phyloP scores from a whole-genome alignment of 139 green algal genomes.

The Eudorina sp. region DNA sequence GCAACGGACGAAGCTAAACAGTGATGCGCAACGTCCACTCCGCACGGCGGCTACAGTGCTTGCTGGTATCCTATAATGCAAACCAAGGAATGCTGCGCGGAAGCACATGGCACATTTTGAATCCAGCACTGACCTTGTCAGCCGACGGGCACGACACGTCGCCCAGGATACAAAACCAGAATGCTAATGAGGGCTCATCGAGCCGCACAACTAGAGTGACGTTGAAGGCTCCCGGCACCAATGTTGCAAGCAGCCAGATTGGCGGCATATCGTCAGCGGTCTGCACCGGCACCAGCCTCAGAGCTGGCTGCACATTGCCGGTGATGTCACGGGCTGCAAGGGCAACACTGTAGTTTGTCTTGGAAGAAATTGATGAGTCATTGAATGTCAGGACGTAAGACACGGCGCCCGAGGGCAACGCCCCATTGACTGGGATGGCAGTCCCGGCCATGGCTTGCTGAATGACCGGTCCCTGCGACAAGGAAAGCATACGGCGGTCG shows the following conservation, averaged over 20 bases:
- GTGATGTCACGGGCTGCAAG: constrained; percentile 48
- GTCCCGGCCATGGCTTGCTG: not conserved
- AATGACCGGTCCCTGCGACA: constrained; percentile 2
- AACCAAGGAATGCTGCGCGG: too few relatives aligned
- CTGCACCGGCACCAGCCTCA: constrained; percentile 40
- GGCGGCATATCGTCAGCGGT: constrained; percentile 62
- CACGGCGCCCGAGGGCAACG: not conserved
- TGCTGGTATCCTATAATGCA: too few relatives aligned
- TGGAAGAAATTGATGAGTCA: constrained; percentile 5
- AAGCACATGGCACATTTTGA: too few relatives aligned
- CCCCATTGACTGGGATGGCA: not conserved
- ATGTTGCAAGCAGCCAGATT: constrained; percentile 29
- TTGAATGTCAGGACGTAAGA: constrained; percentile 44
- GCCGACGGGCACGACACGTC: not conserved
- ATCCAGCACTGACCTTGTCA: too few relatives aligned
- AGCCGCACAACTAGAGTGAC: constrained; percentile 30
- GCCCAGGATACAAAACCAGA: constrained; percentile 11
- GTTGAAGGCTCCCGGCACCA: not conserved
- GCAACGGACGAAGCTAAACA: too few relatives aligned
- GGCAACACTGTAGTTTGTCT: constrained; percentile 57
- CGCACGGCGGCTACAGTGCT: too few relatives aligned
- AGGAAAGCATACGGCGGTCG: too few relatives aligned
- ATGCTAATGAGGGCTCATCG: constrained; percentile 48
- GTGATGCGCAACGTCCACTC: too few relatives aligned
- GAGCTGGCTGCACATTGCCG: constrained; percentile 56